phyloP scores from a whole-genome alignment of 345 rosid genomes.

The Microcos paniculata region DNA sequence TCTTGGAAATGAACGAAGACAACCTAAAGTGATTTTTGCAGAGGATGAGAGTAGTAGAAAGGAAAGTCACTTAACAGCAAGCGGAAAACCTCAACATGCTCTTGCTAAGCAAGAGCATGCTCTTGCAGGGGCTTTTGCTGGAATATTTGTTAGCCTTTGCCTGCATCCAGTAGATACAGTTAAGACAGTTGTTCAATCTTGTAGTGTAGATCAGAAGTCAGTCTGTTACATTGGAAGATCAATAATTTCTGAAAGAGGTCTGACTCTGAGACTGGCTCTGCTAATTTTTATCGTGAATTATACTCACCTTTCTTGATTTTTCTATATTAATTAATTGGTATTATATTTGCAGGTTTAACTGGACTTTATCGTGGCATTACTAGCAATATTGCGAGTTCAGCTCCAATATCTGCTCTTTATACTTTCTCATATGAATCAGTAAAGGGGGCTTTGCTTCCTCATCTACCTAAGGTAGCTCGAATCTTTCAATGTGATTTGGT shows the following conservation, averaged over 20 bases:
- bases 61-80: conserved; percentile 25
- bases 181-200: conserved; percentile 79
- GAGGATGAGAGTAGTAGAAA: conserved; percentile 18
- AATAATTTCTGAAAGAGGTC: conserved; percentile 87
- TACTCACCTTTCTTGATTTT: not conserved
- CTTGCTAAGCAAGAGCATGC: conserved; percentile 83
- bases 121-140: conserved; percentile 89
- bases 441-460: conserved; percentile 79
- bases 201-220: conserved; percentile 67
- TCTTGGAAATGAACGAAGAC: conserved; percentile 27
- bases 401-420: conserved; percentile 91
- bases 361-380: conserved; percentile 87
- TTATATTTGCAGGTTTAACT: conserved; percentile 52
- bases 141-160: conserved; percentile 81
- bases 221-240: conserved; percentile 60
- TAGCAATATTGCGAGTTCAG: conserved; percentile 85
- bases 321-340: conserved; percentile 14
- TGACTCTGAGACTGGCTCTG: conserved; percentile 25
- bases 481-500: conserved; percentile 4
- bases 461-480: conserved; percentile 59
- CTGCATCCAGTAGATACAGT: conserved; percentile 90
- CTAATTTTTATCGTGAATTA: not conserved
- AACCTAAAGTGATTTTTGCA: conserved; percentile 14
- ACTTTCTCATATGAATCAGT: conserved; percentile 85
- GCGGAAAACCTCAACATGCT: conserved; percentile 34